Evolutionary conservation across 2,329 filamentous ascomycete species (phyloP), one percentile per base, ranked within the genome.

Genomic region (Colletotrichum sojae): DNA sequence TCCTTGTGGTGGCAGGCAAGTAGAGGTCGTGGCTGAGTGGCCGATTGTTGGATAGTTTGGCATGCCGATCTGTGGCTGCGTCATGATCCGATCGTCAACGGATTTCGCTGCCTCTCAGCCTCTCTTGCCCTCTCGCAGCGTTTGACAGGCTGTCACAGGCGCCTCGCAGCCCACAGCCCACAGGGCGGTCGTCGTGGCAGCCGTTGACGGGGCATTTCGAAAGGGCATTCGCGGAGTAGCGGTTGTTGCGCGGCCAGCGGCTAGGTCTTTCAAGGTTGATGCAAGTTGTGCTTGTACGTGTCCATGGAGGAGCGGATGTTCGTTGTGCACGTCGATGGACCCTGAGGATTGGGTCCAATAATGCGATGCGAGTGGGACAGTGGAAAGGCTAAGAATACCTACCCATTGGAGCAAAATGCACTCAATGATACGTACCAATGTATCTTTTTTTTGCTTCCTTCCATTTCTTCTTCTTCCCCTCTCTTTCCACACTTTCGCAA

Each of bases 241-340:
- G 49, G 40, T 40, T 53, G 49, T 69, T 69, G 67, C 67, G 62
- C 67, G 55, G 67, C 62, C 62, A 69, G 62, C 67, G 27, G 49
- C 15, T 66, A 27, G 40, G n/a, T 49, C 12, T 16, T 39, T 49
- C 54, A 36, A 36, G 67, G 67, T 51, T 69, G 55, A 51, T 61
- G 62, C 67, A 55, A 69, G 55, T 66, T 60, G 27, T 58, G 61
- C 36, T 36, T 8, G 31, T 36, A 36, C 31, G 31, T 36, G 31
- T 36, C 39, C 45, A 20, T 48, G 16, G 45, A 10, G n/a, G 16
- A 49, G 16, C 18, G 46, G n/a, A 49, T 18, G 46, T 49, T 49
- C n/a, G 20, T 12, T 18, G 18, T 6, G 12, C 46, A 49, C 46
- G 6, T 54, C 18, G 25, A 36, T 54, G 25, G 52, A 39, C 27